Base-by-base conservation (phyloP, 768 basidiomycete species). In the Neoboletus magnificus region DNA sequence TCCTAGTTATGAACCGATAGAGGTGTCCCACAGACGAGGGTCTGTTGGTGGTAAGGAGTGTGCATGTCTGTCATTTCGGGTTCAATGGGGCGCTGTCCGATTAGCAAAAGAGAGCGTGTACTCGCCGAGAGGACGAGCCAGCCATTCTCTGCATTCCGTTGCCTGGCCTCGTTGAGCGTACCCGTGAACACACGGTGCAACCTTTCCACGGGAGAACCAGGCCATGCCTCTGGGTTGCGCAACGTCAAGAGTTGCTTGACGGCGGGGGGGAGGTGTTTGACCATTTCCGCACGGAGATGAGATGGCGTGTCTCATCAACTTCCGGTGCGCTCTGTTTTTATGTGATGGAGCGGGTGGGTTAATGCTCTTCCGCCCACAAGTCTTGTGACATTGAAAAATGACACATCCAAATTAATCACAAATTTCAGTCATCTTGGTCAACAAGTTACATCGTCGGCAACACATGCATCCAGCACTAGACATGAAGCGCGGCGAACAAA, bases 81-180 rank as follows among this genome's bases (percentile, higher is more conserved):
- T 61, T 71, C 58, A 64, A 54, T 64, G 71, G 32, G 48, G 66
- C 62, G 20, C 32, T 40, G 33, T 54, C 48, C 54, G 42, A 54
- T 54, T 43, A 42, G 48, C 41, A 56, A 57, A 35, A 54, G 44
- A 42, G 58, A 52, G n/a, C 50, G 56, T 40, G 36, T 54, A 69
- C 81, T 66, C 70, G 87, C 91, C 61, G 89, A 79, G 23, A 92
- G 77, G 48, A 90, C 89, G 20, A 93, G 79, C 91, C 91, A 93
- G 44, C 85, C 89, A 12, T 82, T 85, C 72, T 85, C 85, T 32
- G 83, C 89, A 18, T 81, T 84, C 59, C 79, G 81, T 43, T 73
- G 70, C 65, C 75, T 77, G 29, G 91, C 91, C 66, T 89, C 85
- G 44, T 73, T 75, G 58, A 82, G 80, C n/a, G 91, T 87, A 47